phyloP scores from a whole-genome alignment of 768 basidiomycete genomes.

The Suillus hirtellus region DNA sequence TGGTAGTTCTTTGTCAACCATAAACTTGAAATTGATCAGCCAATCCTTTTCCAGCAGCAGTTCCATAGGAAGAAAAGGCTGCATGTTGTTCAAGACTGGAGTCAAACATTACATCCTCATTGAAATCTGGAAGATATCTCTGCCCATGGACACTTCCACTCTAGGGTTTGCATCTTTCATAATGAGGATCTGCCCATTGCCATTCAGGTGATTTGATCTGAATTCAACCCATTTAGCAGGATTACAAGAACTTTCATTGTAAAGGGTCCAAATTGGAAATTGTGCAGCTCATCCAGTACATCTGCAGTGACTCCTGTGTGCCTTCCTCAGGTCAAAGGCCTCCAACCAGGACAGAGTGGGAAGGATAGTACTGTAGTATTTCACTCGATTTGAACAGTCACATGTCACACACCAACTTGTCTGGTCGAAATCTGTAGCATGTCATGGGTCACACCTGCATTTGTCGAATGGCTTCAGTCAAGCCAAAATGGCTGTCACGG shows the following conservation, averaged over 20 bases:
- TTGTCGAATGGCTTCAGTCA: too few species aligned
- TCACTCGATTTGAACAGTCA: too few species aligned
- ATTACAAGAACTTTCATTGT: slow-evolving; percentile 77
- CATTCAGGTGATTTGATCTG: neutral
- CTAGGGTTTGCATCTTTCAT: slow-evolving; percentile 46
- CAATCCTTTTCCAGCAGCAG: slow-evolving; percentile 69
- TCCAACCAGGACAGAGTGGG: slow-evolving; percentile 45
- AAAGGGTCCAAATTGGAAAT: slow-evolving; percentile 69
- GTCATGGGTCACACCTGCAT: too few species aligned
- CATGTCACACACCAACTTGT: too few species aligned
- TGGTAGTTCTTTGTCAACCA: neutral
- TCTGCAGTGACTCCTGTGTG: slow-evolving; percentile 41
- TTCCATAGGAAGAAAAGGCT: slow-evolving; percentile 62
- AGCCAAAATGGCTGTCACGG: too few species aligned
- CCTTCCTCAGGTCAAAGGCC: slow-evolving; percentile 53
- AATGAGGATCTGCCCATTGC: slow-evolving; percentile 30
- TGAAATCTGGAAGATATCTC: slow-evolving; percentile 66
- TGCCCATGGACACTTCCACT: slow-evolving; percentile 67
- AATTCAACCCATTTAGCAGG: slow-evolving; percentile 27
- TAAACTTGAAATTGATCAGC: slow-evolving; percentile 30
- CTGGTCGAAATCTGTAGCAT: too few species aligned
- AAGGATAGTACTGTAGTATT: too few species aligned
- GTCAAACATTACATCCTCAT: slow-evolving; percentile 57
- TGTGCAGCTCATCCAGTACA: slow-evolving; percentile 55
- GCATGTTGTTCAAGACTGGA: slow-evolving; percentile 52